Conservation (phyloP, 2,329 filamentous ascomycete species). For the Lizonia empirigonia region DNA sequence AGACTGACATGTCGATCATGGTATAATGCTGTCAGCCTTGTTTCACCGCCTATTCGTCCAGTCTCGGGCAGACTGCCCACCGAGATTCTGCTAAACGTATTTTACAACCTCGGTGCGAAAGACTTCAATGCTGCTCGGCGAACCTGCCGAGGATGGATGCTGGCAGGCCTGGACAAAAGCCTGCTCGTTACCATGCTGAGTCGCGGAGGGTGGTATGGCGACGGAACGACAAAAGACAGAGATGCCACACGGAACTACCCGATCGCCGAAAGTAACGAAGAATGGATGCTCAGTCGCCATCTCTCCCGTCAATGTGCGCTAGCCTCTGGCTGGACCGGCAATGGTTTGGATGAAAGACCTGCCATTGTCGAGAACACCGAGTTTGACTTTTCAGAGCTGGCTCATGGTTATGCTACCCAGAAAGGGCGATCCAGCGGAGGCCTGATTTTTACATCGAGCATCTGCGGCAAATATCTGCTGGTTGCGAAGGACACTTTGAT, state of each 20-base stretch:
- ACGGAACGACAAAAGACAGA: conserved; percentile 33
- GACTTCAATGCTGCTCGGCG: conserved; percentile 67
- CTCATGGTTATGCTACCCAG: conserved; percentile 26
- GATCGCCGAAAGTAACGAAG: conserved; percentile 15
- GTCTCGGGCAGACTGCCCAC: conserved; percentile 47
- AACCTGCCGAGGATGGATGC: conserved; percentile 65
- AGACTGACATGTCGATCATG: conserved; percentile 46
- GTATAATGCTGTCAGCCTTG: conserved; percentile 36
- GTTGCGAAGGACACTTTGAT: conserved; percentile 61
- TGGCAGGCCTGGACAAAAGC: conserved; percentile 58
- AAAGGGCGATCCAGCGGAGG: conserved; percentile 22
- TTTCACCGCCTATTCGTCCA: conserved; percentile 30
- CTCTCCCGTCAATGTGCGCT: conserved; percentile 59
- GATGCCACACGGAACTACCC: too few species aligned
- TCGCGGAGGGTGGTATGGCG: conserved; percentile 57
- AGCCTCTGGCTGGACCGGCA: conserved; percentile 49
- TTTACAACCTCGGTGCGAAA: conserved; percentile 46
- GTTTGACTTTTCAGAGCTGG: conserved; percentile 46
- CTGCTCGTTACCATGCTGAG: conserved; percentile 61
- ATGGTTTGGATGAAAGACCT: conserved; percentile 27
- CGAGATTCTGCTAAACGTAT: conserved; percentile 48
- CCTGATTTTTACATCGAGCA: conserved; percentile 60
- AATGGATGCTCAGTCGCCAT: conserved; percentile 54
- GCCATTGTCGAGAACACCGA: conserved; percentile 23
- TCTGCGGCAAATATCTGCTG: conserved; percentile 64